These are phyloP conservation scores for Ogataea polymorpha DNA, from an alignment of 805 yeast species.

Conservation along the genomic window DNA sequence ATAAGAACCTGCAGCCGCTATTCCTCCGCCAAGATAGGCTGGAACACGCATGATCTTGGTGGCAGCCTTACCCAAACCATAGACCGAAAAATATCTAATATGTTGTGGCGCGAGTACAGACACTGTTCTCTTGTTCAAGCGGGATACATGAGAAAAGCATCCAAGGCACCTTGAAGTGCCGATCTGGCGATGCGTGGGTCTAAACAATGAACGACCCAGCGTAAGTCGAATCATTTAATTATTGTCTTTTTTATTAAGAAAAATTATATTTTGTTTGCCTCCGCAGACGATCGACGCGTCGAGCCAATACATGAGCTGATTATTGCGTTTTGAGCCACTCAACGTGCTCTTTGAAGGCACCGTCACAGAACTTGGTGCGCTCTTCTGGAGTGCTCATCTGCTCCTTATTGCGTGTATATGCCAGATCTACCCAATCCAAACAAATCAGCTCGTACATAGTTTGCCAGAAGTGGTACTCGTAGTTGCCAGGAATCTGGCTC, in stretches of 20 bases:
- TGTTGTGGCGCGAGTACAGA: slow-evolving; percentile 4
- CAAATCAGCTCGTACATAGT: slow-evolving; percentile 23
- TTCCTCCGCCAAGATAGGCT: slow-evolving; percentile 81
- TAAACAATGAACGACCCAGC: not conserved
- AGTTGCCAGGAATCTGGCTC: slow-evolving; percentile 15
- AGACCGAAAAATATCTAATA: slow-evolving; percentile 29
- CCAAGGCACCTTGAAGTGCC: not conserved
- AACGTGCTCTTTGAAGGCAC: slow-evolving; percentile 16
- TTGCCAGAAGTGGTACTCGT: slow-evolving; percentile 21
- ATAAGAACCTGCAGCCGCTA: slow-evolving; percentile 94
- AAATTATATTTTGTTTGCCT: not conserved
- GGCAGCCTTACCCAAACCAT: slow-evolving; percentile 50
- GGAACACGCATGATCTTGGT: slow-evolving; percentile 61
- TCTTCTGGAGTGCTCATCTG: slow-evolving; percentile 12
- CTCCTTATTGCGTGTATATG: slow-evolving; percentile 13
- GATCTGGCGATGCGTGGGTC: not conserved
- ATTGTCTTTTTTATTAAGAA: not conserved
- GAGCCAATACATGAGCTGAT: not conserved
- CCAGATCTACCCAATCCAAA: slow-evolving; percentile 13
- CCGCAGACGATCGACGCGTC: slow-evolving; percentile 8
- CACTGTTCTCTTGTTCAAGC: slow-evolving; percentile 2
- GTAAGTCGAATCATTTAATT: slow-evolving; percentile 3
- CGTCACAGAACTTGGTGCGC: slow-evolving; percentile 18
- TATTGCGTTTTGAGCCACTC: slow-evolving; percentile 11
- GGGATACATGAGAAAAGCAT: not conserved